phyloP scores from a whole-genome alignment of 345 rosid species.

The Excoecaria agallocha region DNA sequence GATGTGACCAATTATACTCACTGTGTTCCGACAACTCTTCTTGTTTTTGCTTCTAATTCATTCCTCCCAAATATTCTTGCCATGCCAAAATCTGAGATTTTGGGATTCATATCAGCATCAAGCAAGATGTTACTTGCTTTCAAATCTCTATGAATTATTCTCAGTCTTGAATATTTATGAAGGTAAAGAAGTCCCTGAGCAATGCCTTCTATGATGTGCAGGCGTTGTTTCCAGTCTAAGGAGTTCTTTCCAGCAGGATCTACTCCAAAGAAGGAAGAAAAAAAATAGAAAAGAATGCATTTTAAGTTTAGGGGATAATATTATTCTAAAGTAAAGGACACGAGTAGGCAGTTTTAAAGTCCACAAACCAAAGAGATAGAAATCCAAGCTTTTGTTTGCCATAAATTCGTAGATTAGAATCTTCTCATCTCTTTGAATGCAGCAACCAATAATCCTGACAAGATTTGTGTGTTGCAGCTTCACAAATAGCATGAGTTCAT shows the following conservation, averaged over 20 bases:
- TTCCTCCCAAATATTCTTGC: conserved; percentile 15
- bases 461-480: conserved; percentile 26
- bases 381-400: conserved; percentile 17
- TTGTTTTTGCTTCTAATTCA: conserved; percentile 5
- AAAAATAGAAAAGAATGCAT: no score
- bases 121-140: conserved; percentile 23
- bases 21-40: conserved; percentile 23
- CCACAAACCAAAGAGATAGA: conserved; percentile 17
- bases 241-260: background rate
- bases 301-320: background rate
- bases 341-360: background rate
- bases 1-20: background rate
- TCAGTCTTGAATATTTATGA: conserved; percentile 25
- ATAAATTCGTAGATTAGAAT: conserved; percentile 21
- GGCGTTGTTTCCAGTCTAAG: conserved; percentile 20
- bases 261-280: background rate
- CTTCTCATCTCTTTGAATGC: conserved; percentile 17
- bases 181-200: conserved; percentile 27
- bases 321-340: background rate
- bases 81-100: conserved; percentile 22
- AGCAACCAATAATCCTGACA: conserved; percentile 20
- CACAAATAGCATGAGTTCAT: conserved; percentile 18
- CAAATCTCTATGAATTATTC: conserved; percentile 20
- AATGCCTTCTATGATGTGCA: conserved; percentile 14
- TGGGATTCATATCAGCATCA: conserved; percentile 22